Evolutionary conservation across 2,329 filamentous ascomycete genomes (phyloP).

Genomic region (Diaporthe sp.): DNA sequence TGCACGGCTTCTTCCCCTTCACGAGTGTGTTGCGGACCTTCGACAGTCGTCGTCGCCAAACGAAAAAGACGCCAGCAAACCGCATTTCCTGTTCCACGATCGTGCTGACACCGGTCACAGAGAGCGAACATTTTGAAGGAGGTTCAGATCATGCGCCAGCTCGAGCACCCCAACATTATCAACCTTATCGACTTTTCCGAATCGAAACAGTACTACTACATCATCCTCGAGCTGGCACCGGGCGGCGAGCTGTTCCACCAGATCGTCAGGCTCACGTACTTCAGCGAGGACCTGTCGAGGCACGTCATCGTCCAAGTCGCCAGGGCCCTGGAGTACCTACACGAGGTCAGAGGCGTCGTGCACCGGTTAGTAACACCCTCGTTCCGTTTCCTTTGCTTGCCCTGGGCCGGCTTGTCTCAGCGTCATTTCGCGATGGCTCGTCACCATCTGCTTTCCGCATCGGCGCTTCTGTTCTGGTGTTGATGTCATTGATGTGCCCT

Average conservation of each 20-base stretch:
- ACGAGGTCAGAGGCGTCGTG: constrained; percentile 95
- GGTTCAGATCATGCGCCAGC: constrained; percentile 97
- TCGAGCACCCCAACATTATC: constrained; percentile 97
- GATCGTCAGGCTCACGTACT: constrained; percentile 97
- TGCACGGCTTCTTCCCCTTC: constrained; percentile 42
- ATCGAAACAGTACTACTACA: constrained; percentile 96
- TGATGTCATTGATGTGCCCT: constrained; percentile 36
- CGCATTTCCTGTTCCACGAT: neutral
- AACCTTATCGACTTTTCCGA: constrained; percentile 95
- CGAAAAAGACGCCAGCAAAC: neutral
- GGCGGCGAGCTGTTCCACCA: constrained; percentile 98
- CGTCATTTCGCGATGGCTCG: neutral
- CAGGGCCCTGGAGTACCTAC: constrained; percentile 92
- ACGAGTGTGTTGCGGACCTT: constrained; percentile 42
- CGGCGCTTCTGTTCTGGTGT: neutral
- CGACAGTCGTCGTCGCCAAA: neutral
- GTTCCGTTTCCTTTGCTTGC: neutral
- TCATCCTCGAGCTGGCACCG: constrained; percentile 93
- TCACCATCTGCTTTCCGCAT: neutral
- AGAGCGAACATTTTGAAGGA: constrained; percentile 98
- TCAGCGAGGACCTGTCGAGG: constrained; percentile 93
- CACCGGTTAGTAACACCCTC: constrained; percentile 80
- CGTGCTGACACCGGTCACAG: constrained; percentile 64
- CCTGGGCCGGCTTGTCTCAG: neutral
- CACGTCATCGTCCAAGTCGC: constrained; percentile 97